Conservation (phyloP, 2,329 filamentous ascomycete species). For the Ceratocystis papillata region DNA sequence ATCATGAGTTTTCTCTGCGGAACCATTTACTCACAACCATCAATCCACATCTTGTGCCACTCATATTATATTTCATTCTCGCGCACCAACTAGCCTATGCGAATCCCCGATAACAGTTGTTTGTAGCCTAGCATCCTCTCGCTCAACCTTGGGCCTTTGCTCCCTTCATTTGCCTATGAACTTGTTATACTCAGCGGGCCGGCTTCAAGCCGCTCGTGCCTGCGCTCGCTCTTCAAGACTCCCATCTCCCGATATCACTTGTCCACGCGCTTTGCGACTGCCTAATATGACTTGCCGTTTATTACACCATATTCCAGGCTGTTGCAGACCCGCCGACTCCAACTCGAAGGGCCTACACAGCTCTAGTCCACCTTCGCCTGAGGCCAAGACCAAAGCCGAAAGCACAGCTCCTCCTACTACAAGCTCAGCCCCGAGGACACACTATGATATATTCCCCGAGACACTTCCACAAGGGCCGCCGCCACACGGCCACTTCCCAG, state of each 20-base stretch:
- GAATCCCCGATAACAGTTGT: neutral
- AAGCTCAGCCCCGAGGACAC: constrained; percentile 36
- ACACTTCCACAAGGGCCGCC: constrained; percentile 70
- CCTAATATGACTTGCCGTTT: neutral
- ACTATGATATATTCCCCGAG: constrained; percentile 81
- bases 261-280: neutral
- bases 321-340: constrained; percentile 26
- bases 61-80: neutral
- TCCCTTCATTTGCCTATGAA: constrained; percentile 13
- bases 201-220: constrained; percentile 15
- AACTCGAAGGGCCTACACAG: neutral
- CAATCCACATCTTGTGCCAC: neutral
- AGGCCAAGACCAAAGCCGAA: neutral
- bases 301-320: neutral
- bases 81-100: neutral
- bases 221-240: constrained; percentile 2
- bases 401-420: neutral
- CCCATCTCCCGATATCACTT: neutral
- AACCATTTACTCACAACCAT: constrained; percentile 1
- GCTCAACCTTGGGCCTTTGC: neutral
- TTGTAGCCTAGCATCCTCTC: neutral
- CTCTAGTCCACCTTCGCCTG: neutral
- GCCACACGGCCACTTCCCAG: constrained; percentile 61
- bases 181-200: neutral
- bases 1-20: neutral